These are phyloP conservation scores for Sclerotinia sclerotiorum DNA, from an alignment of 2,329 filamentous ascomycete species.

Conservation along the genomic window DNA sequence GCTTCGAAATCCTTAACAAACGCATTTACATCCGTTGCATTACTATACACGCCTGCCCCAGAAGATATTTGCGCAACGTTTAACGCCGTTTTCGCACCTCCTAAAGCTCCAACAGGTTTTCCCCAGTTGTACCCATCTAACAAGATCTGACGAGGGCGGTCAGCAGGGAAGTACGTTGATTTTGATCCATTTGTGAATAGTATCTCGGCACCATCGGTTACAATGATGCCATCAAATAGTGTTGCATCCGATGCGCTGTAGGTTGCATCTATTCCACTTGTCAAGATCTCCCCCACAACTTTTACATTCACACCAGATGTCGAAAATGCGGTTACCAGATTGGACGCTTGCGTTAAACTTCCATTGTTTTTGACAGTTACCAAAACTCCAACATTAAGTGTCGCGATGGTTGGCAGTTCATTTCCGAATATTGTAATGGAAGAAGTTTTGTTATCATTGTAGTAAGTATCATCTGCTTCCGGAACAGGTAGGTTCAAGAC, in stretches of 20 bases:
- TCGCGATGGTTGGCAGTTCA: slow-evolving; percentile 59
- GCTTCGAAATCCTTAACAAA: slow-evolving; percentile 52
- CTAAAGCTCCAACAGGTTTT: slow-evolving; percentile 58
- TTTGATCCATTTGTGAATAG: slow-evolving; percentile 49
- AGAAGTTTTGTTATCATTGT: slow-evolving; percentile 66
- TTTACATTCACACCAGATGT: slow-evolving; percentile 55
- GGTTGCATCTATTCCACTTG: slow-evolving; percentile 56
- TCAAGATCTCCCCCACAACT: slow-evolving; percentile 61
- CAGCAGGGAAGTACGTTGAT: slow-evolving; percentile 61
- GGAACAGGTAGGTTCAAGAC: slow-evolving; percentile 62
- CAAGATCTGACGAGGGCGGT: slow-evolving; percentile 63
- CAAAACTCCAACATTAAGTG: slow-evolving; percentile 64
- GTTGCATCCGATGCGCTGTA: slow-evolving; percentile 65
- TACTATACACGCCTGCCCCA: slow-evolving; percentile 7
- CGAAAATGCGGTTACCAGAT: slow-evolving; percentile 51
- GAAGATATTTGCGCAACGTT: neutral
- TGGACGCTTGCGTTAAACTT: slow-evolving; percentile 49
- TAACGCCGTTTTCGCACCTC: neutral
- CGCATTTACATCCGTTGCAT: neutral
- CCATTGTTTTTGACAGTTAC: slow-evolving; percentile 35
- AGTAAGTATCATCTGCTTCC: slow-evolving; percentile 60
- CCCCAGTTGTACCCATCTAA: slow-evolving; percentile 65
- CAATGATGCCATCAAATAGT: slow-evolving; percentile 62
- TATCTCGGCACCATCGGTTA: slow-evolving; percentile 53
- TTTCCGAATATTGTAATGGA: slow-evolving; percentile 60